phyloP scores from a whole-genome alignment of 192 early-diverging fungal genomes.

The Coemansia sp. region DNA sequence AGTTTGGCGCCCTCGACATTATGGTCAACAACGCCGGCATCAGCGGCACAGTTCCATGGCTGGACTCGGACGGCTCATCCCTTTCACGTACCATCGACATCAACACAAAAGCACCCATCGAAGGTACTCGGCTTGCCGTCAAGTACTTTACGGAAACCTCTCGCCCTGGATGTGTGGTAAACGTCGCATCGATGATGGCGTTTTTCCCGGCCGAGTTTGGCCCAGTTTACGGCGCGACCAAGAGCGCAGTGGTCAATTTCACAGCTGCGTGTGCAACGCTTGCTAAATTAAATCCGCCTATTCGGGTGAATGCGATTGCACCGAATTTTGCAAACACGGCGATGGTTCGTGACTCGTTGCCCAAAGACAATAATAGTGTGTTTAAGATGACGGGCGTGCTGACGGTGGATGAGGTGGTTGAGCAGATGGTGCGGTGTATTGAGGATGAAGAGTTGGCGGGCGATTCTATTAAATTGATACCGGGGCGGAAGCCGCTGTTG shows the following conservation, averaged over 20 bases:
- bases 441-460: constrained; percentile 59
- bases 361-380: constrained; percentile 16
- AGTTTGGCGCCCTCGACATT: constrained; percentile 63
- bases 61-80: constrained; percentile 49
- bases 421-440: constrained; percentile 60
- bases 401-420: constrained; percentile 55
- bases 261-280: constrained; percentile 55
- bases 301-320: constrained; percentile 67
- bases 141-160: constrained; percentile 55
- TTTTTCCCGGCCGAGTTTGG: constrained; percentile 57
- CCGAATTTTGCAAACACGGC: constrained; percentile 60
- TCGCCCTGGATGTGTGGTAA: constrained; percentile 68
- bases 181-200: constrained; percentile 75
- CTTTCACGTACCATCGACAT: constrained; percentile 65
- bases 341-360: constrained; percentile 39
- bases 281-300: constrained; percentile 34
- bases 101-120: constrained; percentile 72
- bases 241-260: constrained; percentile 71
- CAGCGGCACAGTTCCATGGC: constrained; percentile 47
- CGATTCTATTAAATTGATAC: constrained; percentile 52
- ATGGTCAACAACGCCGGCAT: constrained; percentile 68
- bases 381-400: constrained; percentile 32
- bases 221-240: constrained; percentile 75
- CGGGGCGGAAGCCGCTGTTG: constrained; percentile 27
- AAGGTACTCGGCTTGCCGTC: constrained; percentile 72